These are phyloP conservation scores for Magnusiomyces sp. DNA, from an alignment of 1,139 yeast species.

Conservation along the genomic window DNA sequence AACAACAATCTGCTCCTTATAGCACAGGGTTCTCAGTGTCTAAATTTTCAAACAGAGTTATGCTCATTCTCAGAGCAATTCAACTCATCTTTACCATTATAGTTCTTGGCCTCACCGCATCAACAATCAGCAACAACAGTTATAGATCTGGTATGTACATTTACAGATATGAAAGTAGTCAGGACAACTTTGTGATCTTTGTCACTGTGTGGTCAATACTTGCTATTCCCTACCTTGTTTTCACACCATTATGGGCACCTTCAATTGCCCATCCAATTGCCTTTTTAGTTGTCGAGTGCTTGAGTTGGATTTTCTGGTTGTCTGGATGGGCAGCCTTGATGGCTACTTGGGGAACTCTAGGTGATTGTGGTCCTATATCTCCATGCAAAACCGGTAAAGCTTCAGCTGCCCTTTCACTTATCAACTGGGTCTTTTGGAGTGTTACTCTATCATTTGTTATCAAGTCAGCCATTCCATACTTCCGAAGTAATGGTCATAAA, in stretches of 20 bases:
- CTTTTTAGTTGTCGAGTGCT: conserved; percentile 12
- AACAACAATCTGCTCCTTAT: too few relatives aligned
- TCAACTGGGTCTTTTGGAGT: conserved; percentile 14
- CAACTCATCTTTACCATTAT: too few relatives aligned
- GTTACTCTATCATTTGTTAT: conserved; percentile 7
- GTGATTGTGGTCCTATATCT: conserved; percentile 6
- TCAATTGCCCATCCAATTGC: conserved; percentile 11
- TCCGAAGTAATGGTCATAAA: not conserved
- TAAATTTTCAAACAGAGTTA: too few relatives aligned
- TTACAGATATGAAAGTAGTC: too few relatives aligned
- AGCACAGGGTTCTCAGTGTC: too few relatives aligned
- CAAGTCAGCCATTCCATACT: not conserved
- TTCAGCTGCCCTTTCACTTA: conserved; percentile 15
- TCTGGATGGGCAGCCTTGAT: conserved; percentile 16
- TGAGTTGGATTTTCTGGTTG: conserved; percentile 17
- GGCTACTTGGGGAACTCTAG: conserved; percentile 8
- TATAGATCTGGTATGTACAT: too few relatives aligned
- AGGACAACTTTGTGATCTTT: too few relatives aligned
- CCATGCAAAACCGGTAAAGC: conserved; percentile 19
- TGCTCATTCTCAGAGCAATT: too few relatives aligned
- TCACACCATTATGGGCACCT: not conserved
- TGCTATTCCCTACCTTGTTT: conserved; percentile 5
- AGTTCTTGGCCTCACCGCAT: too few relatives aligned
- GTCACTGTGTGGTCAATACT: conserved; percentile 15
- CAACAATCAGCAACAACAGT: too few relatives aligned